Evolutionary conservation across 768 basidiomycete species (phyloP), one percentile per base, ranked within the genome.

Genomic region (Terana coerulea): DNA sequence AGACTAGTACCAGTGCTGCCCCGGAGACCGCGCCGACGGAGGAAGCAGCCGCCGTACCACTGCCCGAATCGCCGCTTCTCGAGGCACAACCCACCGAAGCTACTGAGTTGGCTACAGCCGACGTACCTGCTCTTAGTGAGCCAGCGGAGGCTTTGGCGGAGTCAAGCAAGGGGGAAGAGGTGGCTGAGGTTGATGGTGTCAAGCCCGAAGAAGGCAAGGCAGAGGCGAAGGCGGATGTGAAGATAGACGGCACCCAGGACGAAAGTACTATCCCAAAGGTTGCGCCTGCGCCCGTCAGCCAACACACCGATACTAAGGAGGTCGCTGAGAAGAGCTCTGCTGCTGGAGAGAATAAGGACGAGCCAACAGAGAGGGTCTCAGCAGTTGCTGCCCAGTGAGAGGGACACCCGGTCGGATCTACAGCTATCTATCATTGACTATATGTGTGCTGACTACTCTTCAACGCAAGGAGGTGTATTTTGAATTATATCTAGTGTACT

Each of bases 31-130:
- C 30, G 14, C 35, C 21, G 8, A n/a, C 34, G 12, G 55, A 53
- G 47, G 50, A 30, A 3, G 67, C 73, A 3, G 69, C 72, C 33
- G 67, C 58, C 5, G 56, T 72, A 9, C 69, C 73, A 21, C 64
- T 73, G 5, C 73, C 72, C 0, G 73, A 68, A 15, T 74, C 72
- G 8, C 72, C 69, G 1, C 60, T 54, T 44, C 33, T 65, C 36
- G 47, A 62, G 53, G 49, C 61, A 11, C 45, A 55, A 21, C 22
- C 9, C 10, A n/a, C 67, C 74, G 53, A 62, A 67, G 34, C 60
- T 54, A n/a, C 54, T 59, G 22, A 54, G 59, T 6, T 9, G 30
- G 51, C 52, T 17, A 29, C 35, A 30, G 33, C 43, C n/a, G 51
- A 35, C 21, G 17, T 28, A 12, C 29, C 29, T 6, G 43, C 24